These are phyloP conservation scores for Diplogelasinospora grovesii DNA, from an alignment of 495 filamentous ascomycete genomes.

Conservation along the genomic window DNA sequence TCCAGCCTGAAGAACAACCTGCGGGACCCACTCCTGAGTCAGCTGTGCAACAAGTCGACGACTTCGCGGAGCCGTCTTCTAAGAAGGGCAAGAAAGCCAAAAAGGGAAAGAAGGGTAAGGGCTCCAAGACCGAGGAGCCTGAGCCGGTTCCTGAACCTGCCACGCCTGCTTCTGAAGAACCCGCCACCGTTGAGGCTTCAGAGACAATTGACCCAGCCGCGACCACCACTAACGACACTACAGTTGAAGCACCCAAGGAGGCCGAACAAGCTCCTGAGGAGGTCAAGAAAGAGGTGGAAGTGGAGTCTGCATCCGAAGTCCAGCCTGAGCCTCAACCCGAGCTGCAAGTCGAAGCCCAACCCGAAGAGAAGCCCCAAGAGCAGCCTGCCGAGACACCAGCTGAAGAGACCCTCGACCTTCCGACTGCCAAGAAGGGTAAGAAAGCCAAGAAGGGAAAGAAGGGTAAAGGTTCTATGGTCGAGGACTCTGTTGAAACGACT, in stretches of 20 bases:
- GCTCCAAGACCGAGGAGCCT: conserved; percentile 4
- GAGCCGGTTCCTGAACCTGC: conserved; percentile 3
- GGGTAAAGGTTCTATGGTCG: background rate
- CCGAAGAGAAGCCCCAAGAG: too few relatives aligned
- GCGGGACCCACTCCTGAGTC: too few relatives aligned
- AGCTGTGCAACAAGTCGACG: too few relatives aligned
- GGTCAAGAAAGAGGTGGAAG: background rate
- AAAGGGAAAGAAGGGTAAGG: conserved; percentile 16
- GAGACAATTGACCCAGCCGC: background rate
- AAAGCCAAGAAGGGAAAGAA: conserved; percentile 23
- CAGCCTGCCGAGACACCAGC: too few relatives aligned
- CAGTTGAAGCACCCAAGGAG: too few relatives aligned
- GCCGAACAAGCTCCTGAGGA: too few relatives aligned
- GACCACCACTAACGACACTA: too few relatives aligned
- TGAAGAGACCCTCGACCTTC: too few relatives aligned
- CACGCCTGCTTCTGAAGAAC: conserved; percentile 1
- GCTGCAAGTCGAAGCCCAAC: too few relatives aligned
- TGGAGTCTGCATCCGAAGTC: too few relatives aligned
- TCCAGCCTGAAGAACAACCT: too few relatives aligned
- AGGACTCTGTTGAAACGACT: background rate
- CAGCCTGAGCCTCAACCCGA: too few relatives aligned
- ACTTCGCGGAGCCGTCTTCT: background rate
- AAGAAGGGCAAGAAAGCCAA: conserved; percentile 21
- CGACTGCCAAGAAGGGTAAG: conserved; percentile 12
- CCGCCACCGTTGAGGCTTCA: background rate